Conservation (phyloP, 495 filamentous ascomycete species). For the Penicillium angulare region DNA sequence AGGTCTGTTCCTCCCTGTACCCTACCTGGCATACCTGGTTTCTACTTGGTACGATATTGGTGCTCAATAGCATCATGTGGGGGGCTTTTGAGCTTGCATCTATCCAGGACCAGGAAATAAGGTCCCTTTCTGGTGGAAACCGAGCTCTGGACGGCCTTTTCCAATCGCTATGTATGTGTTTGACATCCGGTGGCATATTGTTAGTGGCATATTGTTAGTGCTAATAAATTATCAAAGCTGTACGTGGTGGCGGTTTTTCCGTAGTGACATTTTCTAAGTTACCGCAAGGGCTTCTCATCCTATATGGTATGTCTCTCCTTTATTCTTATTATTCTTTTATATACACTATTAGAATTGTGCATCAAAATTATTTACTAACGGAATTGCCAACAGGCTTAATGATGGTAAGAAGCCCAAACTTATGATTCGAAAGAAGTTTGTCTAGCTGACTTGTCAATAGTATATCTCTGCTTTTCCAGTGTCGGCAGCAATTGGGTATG, state of each 20-base stretch:
- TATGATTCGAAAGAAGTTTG: neutral
- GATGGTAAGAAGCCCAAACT: constrained; percentile 59
- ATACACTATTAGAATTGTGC: too few relatives aligned
- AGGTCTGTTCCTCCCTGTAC: constrained; percentile 73
- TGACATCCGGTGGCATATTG: neutral
- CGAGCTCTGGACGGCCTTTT: constrained; percentile 76
- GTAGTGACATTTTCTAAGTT: constrained; percentile 67
- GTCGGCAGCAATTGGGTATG: constrained; percentile 48
- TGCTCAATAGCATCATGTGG: constrained; percentile 79
- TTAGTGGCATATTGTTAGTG: constrained; percentile 7
- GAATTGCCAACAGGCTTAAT: constrained; percentile 55
- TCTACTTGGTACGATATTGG: constrained; percentile 64
- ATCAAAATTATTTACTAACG: too few relatives aligned
- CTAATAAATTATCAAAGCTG: constrained; percentile 41
- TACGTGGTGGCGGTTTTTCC: constrained; percentile 79
- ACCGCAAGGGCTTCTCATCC: constrained; percentile 67
- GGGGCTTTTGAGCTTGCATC: constrained; percentile 74
- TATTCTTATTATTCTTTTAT: too few relatives aligned
- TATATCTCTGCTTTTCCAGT: constrained; percentile 65
- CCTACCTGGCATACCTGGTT: constrained; percentile 74
- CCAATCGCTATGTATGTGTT: constrained; percentile 59
- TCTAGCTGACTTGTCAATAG: constrained; percentile 10
- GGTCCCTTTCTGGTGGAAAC: constrained; percentile 49
- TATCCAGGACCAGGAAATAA: constrained; percentile 61
- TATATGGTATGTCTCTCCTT: constrained; percentile 51